A percentile compares a stretch with the other conserved stretches of the same genome.
phyloP scores from a whole-genome alignment of 441 rosid genomes.

The Euphorbia schlechtendalii region DNA sequence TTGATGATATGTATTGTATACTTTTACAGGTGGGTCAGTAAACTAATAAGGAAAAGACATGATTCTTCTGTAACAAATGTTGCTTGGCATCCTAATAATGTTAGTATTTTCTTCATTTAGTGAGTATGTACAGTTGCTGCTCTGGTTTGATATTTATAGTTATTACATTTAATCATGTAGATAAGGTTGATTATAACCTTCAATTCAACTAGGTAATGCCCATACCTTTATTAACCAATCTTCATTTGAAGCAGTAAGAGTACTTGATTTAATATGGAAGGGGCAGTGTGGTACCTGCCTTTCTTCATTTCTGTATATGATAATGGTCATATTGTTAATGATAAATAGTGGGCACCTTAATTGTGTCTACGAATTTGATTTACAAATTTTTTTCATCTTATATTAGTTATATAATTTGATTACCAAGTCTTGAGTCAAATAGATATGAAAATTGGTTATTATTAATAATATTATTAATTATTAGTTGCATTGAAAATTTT shows the following conservation, averaged over 20 bases:
- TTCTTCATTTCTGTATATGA: too few relatives aligned
- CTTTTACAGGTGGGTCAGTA: conserved; percentile 99
- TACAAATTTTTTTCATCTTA: too few relatives aligned
- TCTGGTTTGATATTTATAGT: conserved; percentile 2
- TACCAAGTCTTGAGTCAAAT: too few relatives aligned
- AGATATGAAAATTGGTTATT: too few relatives aligned
- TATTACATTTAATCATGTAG: not conserved
- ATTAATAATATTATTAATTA: too few relatives aligned
- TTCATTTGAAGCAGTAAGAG: not conserved
- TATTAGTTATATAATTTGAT: too few relatives aligned
- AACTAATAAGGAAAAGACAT: conserved; percentile 82
- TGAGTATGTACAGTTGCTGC: not conserved
- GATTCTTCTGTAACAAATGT: conserved; percentile 90
- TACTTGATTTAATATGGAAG: not conserved
- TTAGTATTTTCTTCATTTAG: conserved; percentile 25
- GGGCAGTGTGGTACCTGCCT: not conserved
- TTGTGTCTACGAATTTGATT: too few relatives aligned
- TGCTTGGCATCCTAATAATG: conserved; percentile 99
- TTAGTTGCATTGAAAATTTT: too few relatives aligned
- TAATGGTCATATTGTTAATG: too few relatives aligned
- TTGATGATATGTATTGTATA: too few relatives aligned
- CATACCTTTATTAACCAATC: not conserved
- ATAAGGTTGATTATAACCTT: not conserved
- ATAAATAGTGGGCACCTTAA: too few relatives aligned
- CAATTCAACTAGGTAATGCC: not conserved